Evolutionary conservation across 2,329 filamentous ascomycete genomes (phyloP), one percentile per base, ranked within the genome.

Genomic region (Fusarium nanum): DNA sequence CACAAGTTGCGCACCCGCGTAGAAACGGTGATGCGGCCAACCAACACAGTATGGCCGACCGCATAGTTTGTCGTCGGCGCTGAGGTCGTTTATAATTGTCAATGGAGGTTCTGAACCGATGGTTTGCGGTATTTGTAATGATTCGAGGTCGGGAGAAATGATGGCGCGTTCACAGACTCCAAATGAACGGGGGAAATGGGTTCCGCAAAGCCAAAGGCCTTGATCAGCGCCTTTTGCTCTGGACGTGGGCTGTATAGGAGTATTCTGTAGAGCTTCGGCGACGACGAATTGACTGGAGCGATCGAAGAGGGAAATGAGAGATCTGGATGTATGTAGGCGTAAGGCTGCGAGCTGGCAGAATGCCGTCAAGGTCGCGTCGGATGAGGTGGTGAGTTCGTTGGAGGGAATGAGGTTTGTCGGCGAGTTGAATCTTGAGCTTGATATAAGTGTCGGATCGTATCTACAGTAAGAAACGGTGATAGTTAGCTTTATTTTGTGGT

Each of bases 111-210:
- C 5, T 7, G 41, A 4, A 9, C 0, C 3, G 16, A 5, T 8
- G 25, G 3, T 9, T 2, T 9, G 22, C 4, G 20, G 27, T 22
- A 10, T 2, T 9, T 20, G 8, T 14, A 45, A 18, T 2, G 11
- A 18, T 25, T 1, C 0, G 13, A 45, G 20, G 22, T 18, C 7
- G 0, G 41, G 9, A 3, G 2, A 3, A 3, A 7, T 11, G 6
- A 57, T n/a, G 1, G 48, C 58, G 1, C 44, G 44, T 20, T 61
- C 58, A 6, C 58, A 61, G 4, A 61, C 53, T 7, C 58, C 58
- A 18, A 60, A 60, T 2, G 58, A 60, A 2, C 58, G 58, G 1
- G 52, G 22, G 1, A 60, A 57, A 12, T 37, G 5, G 1, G 58
- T 60, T 0, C 58, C 52, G 14, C 44, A 60, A 2, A 60, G 42